Base-by-base conservation (phyloP, 805 yeast species). In the Cyberlindnera xishuangbannaensis region DNA sequence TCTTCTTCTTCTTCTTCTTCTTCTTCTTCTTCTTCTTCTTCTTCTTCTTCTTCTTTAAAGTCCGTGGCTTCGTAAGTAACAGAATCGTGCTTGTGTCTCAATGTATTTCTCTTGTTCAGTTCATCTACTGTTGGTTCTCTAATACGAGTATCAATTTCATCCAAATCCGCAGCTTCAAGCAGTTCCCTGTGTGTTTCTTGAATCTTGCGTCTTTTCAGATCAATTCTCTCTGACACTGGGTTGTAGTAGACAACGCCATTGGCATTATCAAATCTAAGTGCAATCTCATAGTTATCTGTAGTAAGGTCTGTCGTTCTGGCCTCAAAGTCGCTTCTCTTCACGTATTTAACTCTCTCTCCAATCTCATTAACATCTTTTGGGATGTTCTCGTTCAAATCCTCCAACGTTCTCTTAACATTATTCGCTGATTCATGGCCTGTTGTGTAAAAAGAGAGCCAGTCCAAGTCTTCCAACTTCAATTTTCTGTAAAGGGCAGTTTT, bases 191-290 rank as follows among this genome's bases (percentile, higher is more conserved):
- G 61, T 34, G 65, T 34, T 14, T 42, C 55, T 32, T 36, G 79
- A 11, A 86, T 75, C 58, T 96, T 76, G 55, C 95, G 78, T 55
- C 90, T 81, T 63, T 83, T 86, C 53, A 92, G 73, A 45, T 81
- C 92, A 27, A 85, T 69, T 47, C 80, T 77, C 22, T 88, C 86
- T 11, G 72, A 64, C 13, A 90, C 63, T 7, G 97, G 95, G 39
- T 82, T 75, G 55, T 82, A 92, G 47, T 70, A 73, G 4, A 86
- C 95, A 7, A 73, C 66, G 29, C 71, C 72, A 32, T 65, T 69
- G 28, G 67, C 74, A 18, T 60, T 53, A 36, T 67, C 65, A 45
- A 84, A 74, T 27, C 77, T 71, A 29, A 88, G 61, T 2, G 82
- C 76, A 42, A 88, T 56, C 58, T 88, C 95, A 45, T 41, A 34